These are phyloP conservation scores for Saturnispora diversa DNA, from an alignment of 805 yeast genomes.

Conservation along the genomic window DNA sequence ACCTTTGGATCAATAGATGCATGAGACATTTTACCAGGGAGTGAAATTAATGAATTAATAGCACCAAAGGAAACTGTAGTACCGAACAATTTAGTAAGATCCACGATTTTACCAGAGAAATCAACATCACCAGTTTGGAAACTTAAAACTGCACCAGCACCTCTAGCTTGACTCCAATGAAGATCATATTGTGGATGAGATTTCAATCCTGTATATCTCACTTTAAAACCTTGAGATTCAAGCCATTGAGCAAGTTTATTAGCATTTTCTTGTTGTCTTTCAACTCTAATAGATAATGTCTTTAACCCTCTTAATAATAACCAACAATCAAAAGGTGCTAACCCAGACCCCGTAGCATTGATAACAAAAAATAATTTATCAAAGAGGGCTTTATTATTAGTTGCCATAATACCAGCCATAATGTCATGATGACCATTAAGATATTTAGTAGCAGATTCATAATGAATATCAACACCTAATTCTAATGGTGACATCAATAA, in stretches of 20 bases:
- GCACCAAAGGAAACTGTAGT: constrained; percentile 93
- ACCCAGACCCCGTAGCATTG: constrained; percentile 86
- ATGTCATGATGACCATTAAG: constrained; percentile 92
- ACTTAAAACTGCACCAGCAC: constrained; percentile 84
- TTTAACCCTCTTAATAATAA: constrained; percentile 79
- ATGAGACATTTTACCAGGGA: constrained; percentile 95
- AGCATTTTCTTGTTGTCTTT: constrained; percentile 81
- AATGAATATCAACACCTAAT: constrained; percentile 82
- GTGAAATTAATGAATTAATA: constrained; percentile 82
- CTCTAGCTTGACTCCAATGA: constrained; percentile 69
- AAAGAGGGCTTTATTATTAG: constrained; percentile 54
- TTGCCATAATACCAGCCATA: constrained; percentile 91
- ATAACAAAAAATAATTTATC: constrained; percentile 65
- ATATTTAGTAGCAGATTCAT: constrained; percentile 90
- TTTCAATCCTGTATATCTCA: constrained; percentile 78
- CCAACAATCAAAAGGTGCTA: constrained; percentile 92
- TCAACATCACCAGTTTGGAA: constrained; percentile 77
- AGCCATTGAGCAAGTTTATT: constrained; percentile 67
- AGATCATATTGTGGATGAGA: constrained; percentile 75
- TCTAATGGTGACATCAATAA: constrained; percentile 76
- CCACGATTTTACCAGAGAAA: constrained; percentile 64
- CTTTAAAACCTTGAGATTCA: constrained; percentile 58
- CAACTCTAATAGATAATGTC: constrained; percentile 78
- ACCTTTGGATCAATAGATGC: constrained; percentile 90
- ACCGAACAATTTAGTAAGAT: constrained; percentile 67